Evolutionary conservation across 2,329 filamentous ascomycete genomes (phyloP), one percentile per base, ranked within the genome.

Genomic region (Exophiala spinifera): DNA sequence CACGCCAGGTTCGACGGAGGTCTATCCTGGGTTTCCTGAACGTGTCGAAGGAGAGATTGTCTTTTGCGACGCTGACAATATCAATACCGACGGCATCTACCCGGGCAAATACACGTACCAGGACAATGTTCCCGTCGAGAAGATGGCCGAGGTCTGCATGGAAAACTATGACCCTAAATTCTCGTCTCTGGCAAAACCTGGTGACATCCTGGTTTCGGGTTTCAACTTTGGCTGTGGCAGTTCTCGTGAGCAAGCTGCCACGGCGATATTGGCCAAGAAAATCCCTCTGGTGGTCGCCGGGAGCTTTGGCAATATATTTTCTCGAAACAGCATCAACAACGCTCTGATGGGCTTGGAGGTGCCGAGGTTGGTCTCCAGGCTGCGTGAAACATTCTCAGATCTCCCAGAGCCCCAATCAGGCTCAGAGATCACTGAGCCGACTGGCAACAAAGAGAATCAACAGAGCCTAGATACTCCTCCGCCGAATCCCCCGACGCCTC

Each of bases 61-160:
- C 44, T 96, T 94, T 72, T 89, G 83, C 67, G 89, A 96, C 65
- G 83, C 82, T 1, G 87, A 91, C 69, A 95, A 95, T 72, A 83
- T 96, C 69, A 89, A 94, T 73, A 97, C 92, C 0, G 92, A 97
- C 66, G 86, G 82, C 50, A 96, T 97, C 69, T 97, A 97, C 70
- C 88, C 91, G 0, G 90, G 89, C 3, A 91, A 91, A 68, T 65
- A 70, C 49, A 57, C 53, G 0, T 97, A 97, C 72, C 89, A 95
- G 68, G 91, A 97, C 67, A 81, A 88, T 64, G 79, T 97, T 1
- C 74, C 87, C 0, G 76, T 73, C 0, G 86, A 89, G 57, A 83
- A 83, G 53, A 96, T 97, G 92, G 89, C 90, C 0, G 77, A 88
- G 61, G 91, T 91, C 0, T 91, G 88, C 71, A 96, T 97, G 91